These are phyloP conservation scores for Lactarius deliciosus DNA, from an alignment of 768 basidiomycete genomes.

Conservation along the genomic window DNA sequence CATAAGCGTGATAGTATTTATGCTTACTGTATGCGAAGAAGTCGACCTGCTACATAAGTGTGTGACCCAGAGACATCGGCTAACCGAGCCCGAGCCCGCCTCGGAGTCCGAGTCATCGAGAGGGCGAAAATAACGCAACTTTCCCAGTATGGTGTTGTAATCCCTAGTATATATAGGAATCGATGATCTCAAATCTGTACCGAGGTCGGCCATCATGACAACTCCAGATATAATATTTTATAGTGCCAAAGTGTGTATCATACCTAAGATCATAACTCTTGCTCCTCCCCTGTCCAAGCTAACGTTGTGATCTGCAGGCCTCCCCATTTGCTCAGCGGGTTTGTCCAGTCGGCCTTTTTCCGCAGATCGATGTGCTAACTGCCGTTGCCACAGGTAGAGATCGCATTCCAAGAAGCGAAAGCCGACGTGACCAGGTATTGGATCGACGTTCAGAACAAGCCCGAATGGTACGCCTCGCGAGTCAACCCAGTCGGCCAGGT, in stretches of 20 bases:
- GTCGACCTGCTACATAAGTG: too few relatives aligned
- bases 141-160: neutral
- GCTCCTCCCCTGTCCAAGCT: neutral
- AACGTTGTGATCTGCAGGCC: conserved; percentile 36
- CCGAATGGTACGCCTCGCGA: conserved; percentile 60
- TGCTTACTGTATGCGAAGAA: too few relatives aligned
- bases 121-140: too few relatives aligned
- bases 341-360: conserved; percentile 15
- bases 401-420: conserved; percentile 56
- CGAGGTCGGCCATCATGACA: neutral
- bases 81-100: too few relatives aligned
- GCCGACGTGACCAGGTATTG: conserved; percentile 49
- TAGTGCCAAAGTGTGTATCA: conserved; percentile 30
- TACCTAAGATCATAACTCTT: too few relatives aligned
- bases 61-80: too few relatives aligned
- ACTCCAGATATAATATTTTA: conserved; percentile 42
- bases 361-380: neutral
- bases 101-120: conserved; percentile 28
- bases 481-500: conserved; percentile 66
- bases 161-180: neutral
- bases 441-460: conserved; percentile 62
- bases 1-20: too few relatives aligned
- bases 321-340: conserved; percentile 60
- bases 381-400: conserved; percentile 43
- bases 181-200: neutral